Base-by-base conservation (phyloP, 306 rosid species). In the Elaeagnus macrophylla region DNA sequence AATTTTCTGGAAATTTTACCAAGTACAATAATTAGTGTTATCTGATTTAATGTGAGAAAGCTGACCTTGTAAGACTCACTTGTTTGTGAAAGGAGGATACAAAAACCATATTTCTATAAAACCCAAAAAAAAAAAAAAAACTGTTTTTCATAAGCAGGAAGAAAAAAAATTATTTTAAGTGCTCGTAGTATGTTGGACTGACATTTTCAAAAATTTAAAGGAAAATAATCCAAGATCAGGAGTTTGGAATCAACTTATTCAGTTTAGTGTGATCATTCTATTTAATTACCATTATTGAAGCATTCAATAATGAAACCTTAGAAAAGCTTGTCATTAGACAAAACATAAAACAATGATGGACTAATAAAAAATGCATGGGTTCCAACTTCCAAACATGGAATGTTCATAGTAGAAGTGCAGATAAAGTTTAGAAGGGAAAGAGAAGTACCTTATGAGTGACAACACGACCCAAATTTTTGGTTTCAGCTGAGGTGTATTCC, bases 401-500 rank as follows among this genome's bases (percentile, higher is more conserved):
- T 63, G 25, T 48, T 59, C 55, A 57, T 17, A 7, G 9, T 17
- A 16, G 15, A 72, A 60, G 36, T 41, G 20, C 1, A 45, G 53
- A 39, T 60, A 59, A 32, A 54, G 32, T 11, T 39, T 1, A 43
- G 19, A 39, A 47, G 47, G 66, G 63, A 6, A 25, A 56, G 67
- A 57, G 39, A 49, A 71, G 51, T 73, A 83, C 84, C 79, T 19
- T n/a, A 19, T 50, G 57, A 18, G 51, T 70, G 66, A 88, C 73
- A 12, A 11, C 6, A 6, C 84, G 86, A 3, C 25, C 9, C 48
- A 12, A 45, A 36, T 4, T 35, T 52, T 13, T 74, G 67, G 67
- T 58, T 70, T 84, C 76, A 7, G 66, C 75, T 37, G 96, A 20
- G 57, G 52, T 25, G 35, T 88, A 88, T 47, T 72, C 64, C 96